Percentiles rank a stretch among this genome's conserved stretches.
phyloP scores from a whole-genome alignment of 495 filamentous ascomycete genomes.

The Podospora pseudopauciseta region DNA sequence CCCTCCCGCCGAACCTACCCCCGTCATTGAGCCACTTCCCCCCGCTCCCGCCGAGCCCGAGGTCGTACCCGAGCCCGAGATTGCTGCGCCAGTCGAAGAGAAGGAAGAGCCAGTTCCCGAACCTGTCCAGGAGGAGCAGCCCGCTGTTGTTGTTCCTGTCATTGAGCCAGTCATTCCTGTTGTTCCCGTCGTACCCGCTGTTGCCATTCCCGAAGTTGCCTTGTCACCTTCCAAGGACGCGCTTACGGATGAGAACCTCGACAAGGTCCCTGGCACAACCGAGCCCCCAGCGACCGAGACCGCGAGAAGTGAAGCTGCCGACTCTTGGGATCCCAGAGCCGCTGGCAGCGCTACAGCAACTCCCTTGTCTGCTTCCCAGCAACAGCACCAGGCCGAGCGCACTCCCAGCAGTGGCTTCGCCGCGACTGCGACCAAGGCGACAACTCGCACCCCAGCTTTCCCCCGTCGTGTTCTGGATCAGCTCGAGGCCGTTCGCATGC shows the following conservation, averaged over 20 bases:
- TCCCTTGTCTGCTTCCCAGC: constrained; percentile 53
- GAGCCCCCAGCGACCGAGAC: constrained; percentile 71
- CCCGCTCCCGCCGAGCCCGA: constrained; percentile 31
- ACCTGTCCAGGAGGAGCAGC: constrained; percentile 14
- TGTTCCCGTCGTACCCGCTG: constrained; percentile 31
- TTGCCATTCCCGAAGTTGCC: constrained; percentile 50
- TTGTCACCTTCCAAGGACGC: constrained; percentile 73
- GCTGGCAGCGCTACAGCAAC: constrained; percentile 48
- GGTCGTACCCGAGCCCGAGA: constrained; percentile 28
- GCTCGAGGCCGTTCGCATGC: constrained; percentile 97
- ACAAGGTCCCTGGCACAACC: constrained; percentile 79
- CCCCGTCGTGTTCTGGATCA: constrained; percentile 86
- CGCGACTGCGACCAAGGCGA: constrained; percentile 70
- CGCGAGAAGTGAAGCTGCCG: constrained; percentile 84
- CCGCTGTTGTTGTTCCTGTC: constrained; percentile 11
- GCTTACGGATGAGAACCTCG: constrained; percentile 86
- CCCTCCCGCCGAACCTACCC: constrained; percentile 32
- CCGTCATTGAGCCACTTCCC: constrained; percentile 34
- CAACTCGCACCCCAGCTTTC: constrained; percentile 65
- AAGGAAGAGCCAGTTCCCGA: constrained; percentile 25
- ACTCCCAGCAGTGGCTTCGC: constrained; percentile 64
- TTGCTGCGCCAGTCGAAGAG: constrained; percentile 22
- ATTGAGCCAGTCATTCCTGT: constrained; percentile 20
- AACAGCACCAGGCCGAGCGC: constrained; percentile 54
- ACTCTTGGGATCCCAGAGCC: constrained; percentile 69